Evolutionary conservation across 108 stramenopile species (phyloP).

Genomic region (Cyclotella atomus): DNA sequence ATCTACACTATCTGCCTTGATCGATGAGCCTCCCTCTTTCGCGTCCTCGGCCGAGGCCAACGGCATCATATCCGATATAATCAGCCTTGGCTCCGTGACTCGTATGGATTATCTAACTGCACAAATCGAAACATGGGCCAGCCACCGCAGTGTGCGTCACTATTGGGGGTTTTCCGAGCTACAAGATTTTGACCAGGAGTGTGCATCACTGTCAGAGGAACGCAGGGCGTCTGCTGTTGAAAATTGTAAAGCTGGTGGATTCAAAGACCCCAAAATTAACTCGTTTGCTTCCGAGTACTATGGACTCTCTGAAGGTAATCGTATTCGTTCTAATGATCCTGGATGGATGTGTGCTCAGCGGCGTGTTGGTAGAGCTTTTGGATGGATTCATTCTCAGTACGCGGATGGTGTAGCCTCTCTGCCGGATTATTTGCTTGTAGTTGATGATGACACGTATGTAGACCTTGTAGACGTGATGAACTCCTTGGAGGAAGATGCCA

Average conservation of each 20-base stretch:
- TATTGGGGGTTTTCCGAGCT: slow-evolving; percentile 30
- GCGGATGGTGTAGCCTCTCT: not conserved
- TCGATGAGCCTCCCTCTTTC: slow-evolving; percentile 8
- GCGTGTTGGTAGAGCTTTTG: slow-evolving; percentile 21
- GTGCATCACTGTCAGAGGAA: slow-evolving; percentile 6
- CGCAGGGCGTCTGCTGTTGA: not conserved
- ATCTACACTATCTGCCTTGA: no score
- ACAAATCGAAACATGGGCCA: slow-evolving; percentile 37
- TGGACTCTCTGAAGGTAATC: not conserved
- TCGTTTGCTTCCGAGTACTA: not conserved
- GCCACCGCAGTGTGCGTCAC: slow-evolving; percentile 10
- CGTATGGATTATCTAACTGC: slow-evolving; percentile 29
- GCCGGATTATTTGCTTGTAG: slow-evolving; percentile 1
- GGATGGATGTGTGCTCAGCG: slow-evolving; percentile 50
- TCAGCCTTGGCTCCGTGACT: slow-evolving; percentile 25
- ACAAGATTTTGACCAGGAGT: slow-evolving; percentile 15
- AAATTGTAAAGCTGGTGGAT: not conserved
- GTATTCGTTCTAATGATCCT: slow-evolving; percentile 5
- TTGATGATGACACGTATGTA: slow-evolving; percentile 19
- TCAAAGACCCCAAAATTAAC: not conserved
- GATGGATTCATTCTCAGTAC: slow-evolving; percentile 25
- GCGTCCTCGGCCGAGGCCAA: not conserved
- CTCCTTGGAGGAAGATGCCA: slow-evolving; percentile 1
- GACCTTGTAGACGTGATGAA: slow-evolving; percentile 6
- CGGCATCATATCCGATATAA: not conserved